Conservation (phyloP, 2,329 filamentous ascomycete species). For the Aspergillus fumigatiaffinis region DNA sequence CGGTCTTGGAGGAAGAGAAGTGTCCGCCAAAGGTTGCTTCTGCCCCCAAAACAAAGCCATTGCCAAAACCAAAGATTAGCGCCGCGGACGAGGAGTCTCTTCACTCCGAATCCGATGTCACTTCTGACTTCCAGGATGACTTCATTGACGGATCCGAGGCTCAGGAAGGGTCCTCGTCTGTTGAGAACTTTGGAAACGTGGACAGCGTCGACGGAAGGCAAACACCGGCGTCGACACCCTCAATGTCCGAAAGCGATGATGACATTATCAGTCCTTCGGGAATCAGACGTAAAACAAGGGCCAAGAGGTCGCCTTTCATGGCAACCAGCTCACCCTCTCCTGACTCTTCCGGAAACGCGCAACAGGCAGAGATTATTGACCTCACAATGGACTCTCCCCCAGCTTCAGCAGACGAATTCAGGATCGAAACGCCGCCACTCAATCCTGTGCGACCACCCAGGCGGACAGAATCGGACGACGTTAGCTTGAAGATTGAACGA, state of each 20-base stretch:
- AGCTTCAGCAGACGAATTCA: constrained; percentile 17
- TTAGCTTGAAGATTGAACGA: constrained; percentile 4
- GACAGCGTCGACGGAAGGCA: not conserved
- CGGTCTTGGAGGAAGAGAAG: constrained; percentile 34
- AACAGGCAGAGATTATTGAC: not conserved
- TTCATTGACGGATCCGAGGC: constrained; percentile 27
- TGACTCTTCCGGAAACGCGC: not conserved
- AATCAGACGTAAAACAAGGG: constrained; percentile 10
- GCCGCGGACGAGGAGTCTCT: constrained; percentile 33
- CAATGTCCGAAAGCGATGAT: constrained; percentile 20
- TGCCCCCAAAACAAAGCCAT: constrained; percentile 9
- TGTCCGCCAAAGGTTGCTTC: constrained; percentile 26
- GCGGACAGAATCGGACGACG: constrained; percentile 6
- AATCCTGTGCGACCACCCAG: constrained; percentile 21
- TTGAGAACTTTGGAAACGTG: not conserved
- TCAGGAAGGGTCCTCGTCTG: not conserved
- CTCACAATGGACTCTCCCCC: constrained; percentile 3
- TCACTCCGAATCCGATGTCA: constrained; percentile 22
- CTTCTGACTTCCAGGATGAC: constrained; percentile 19
- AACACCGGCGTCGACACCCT: constrained; percentile 1
- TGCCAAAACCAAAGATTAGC: not conserved
- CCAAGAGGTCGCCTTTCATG: constrained; percentile 5
- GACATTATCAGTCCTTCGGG: constrained; percentile 21
- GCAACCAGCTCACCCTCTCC: constrained; percentile 7
- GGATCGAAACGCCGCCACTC: constrained; percentile 34